A percentile compares a stretch with the other conserved stretches of the same genome.
Conservation (phyloP, 805 yeast species). For the Kockiozyma suomiensis region DNA sequence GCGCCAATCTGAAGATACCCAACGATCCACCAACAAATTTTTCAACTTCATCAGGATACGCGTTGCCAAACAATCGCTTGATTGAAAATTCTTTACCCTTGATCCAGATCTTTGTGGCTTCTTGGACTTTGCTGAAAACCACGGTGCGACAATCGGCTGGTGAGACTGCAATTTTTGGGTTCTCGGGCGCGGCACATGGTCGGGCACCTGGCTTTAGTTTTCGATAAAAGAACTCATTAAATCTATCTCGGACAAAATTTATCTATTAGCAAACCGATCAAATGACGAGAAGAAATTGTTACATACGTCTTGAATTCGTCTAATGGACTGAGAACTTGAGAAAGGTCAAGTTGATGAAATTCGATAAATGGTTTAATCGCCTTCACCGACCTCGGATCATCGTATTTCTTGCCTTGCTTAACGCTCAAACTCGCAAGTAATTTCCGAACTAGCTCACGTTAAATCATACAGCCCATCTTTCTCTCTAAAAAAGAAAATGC, state of each 20-base stretch:
- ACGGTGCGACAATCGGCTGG: slow-evolving; percentile 90
- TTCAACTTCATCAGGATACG: slow-evolving; percentile 44
- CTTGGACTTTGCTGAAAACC: slow-evolving; percentile 58
- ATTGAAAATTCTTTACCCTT: slow-evolving; percentile 80
- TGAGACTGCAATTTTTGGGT: slow-evolving; percentile 59
- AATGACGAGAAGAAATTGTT: not conserved
- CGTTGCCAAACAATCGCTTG: slow-evolving; percentile 56
- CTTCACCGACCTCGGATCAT: slow-evolving; percentile 62
- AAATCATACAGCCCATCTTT: not conserved
- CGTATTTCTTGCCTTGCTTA: slow-evolving; percentile 85
- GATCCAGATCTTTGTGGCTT: slow-evolving; percentile 82
- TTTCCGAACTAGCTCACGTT: slow-evolving; percentile 47
- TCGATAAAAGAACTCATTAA: slow-evolving; percentile 89
- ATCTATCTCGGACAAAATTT: too few relatives aligned
- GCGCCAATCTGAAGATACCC: slow-evolving; percentile 86
- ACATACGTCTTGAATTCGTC: slow-evolving; percentile 53
- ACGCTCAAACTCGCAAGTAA: slow-evolving; percentile 66
- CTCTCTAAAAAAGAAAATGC: not conserved
- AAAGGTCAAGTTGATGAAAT: slow-evolving; percentile 77
- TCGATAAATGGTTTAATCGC: slow-evolving; percentile 77
- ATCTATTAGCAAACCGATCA: too few relatives aligned
- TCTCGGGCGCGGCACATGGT: slow-evolving; percentile 60
- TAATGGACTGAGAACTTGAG: slow-evolving; percentile 63
- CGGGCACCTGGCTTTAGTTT: slow-evolving; percentile 71
- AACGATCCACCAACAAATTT: slow-evolving; percentile 57